Evolutionary conservation across 169 alveolate genomes (phyloP).

Genomic region (Plasmodium cynomolgi): DNA sequence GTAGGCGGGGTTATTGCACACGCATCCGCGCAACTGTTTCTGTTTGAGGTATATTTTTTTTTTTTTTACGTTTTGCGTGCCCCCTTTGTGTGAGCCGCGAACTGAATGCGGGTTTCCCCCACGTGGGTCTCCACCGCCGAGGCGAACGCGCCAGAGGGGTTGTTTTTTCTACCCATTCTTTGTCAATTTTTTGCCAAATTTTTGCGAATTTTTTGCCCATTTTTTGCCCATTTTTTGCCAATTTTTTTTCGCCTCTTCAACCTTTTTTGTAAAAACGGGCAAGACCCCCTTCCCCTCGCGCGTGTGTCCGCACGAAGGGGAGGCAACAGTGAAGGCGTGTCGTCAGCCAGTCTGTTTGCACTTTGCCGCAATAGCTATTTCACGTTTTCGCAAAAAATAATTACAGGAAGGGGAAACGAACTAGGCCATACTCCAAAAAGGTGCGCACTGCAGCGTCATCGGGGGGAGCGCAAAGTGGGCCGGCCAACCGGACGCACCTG

Average conservation of each 20-base stretch:
- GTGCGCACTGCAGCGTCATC: background rate
- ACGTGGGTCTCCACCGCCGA: background rate
- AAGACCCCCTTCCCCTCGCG: background rate
- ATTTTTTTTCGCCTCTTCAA: background rate
- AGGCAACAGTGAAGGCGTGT: background rate
- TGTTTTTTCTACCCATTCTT: no score
- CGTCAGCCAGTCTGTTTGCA: background rate
- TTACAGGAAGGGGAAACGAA: background rate
- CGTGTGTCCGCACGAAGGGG: background rate
- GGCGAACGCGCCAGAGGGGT: background rate
- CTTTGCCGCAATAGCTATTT: background rate
- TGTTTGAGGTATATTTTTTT: background rate
- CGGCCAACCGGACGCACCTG: background rate
- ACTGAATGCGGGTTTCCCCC: background rate
- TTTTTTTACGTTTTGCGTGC: background rate
- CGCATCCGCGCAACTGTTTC: background rate
- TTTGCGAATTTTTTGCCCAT: background rate
- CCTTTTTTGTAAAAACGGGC: background rate
- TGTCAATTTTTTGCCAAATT: background rate
- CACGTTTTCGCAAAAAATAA: background rate
- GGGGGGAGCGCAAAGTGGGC: background rate
- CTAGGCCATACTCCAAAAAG: background rate
- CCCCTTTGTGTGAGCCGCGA: background rate
- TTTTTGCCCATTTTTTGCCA: background rate
- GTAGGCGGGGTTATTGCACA: background rate